phyloP scores from a whole-genome alignment of 1,139 yeast species.

The Candida buenavistaensis region DNA sequence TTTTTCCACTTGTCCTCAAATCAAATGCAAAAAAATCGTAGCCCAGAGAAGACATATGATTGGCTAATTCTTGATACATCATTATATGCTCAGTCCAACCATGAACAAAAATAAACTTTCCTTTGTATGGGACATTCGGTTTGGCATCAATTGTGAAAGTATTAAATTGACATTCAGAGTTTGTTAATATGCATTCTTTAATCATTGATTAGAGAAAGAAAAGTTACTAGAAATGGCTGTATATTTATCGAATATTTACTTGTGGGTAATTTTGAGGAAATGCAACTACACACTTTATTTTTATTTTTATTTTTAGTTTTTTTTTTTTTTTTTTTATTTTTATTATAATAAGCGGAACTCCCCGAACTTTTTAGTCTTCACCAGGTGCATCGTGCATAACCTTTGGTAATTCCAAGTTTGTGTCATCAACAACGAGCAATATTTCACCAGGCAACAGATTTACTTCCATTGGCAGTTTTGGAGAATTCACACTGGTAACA shows the following conservation, averaged over 20 bases:
- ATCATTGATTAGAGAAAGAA: background rate
- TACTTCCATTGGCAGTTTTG: background rate
- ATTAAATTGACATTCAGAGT: conserved; percentile 17
- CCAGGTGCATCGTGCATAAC: too few relatives aligned
- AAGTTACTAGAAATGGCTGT: too few relatives aligned
- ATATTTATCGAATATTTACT: too few relatives aligned
- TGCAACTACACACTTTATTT: too few relatives aligned
- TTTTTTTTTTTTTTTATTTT: too few relatives aligned
- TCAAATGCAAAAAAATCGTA: conserved; percentile 22
- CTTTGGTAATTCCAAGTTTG: too few relatives aligned
- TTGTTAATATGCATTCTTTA: conserved; percentile 5
- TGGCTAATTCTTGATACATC: conserved; percentile 22
- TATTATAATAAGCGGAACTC: conserved; percentile 1
- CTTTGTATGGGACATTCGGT: conserved; percentile 8
- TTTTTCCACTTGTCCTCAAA: conserved; percentile 24
- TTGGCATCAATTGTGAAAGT: conserved; percentile 14
- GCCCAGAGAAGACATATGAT: conserved; percentile 18
- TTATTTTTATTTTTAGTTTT: too few relatives aligned
- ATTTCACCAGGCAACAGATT: too few relatives aligned
- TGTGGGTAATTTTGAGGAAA: too few relatives aligned
- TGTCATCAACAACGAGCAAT: background rate
- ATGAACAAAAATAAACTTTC: conserved; percentile 20
- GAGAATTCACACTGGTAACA: background rate
- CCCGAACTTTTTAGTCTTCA: too few relatives aligned
- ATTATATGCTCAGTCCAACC: conserved; percentile 25